A percentile compares a stretch with the other conserved stretches of the same genome.
Conservation (phyloP, 441 rosid species). For the Jatropha podagrica region DNA sequence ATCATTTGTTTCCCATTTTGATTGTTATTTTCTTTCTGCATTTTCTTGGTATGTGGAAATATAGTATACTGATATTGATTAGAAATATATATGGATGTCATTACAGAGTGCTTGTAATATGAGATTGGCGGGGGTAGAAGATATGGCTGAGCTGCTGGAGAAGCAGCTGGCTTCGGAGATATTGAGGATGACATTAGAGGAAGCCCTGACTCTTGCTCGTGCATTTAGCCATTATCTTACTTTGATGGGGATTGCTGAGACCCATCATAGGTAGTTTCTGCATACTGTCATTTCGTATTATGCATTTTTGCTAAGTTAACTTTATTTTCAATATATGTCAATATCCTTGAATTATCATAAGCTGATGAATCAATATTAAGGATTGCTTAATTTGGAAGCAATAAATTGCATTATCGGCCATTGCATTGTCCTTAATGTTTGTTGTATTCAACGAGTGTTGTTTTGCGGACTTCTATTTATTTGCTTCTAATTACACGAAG, state of each 20-base stretch:
- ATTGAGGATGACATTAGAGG: conserved; percentile 81
- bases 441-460: not conserved
- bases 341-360: conserved; percentile 1
- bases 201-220: conserved; percentile 87
- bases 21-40: not conserved
- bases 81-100: not conserved
- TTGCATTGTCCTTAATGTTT: not conserved
- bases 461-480: not conserved
- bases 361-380: not conserved
- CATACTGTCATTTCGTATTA: not conserved
- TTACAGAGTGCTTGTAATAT: conserved; percentile 84
- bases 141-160: conserved; percentile 77
- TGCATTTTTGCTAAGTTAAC: not conserved
- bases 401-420: not conserved
- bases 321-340: not conserved
- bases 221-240: conserved; percentile 89
- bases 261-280: conserved; percentile 71
- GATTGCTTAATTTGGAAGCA: conserved; percentile 5
- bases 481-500: not conserved
- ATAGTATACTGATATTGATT: not conserved
- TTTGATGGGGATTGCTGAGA: conserved; percentile 93
- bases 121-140: conserved; percentile 85
- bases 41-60: not conserved
- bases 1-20: not conserved
- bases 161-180: conserved; percentile 79